A percentile compares a stretch with the other conserved stretches of the same genome.
Evolutionary conservation across 2,329 filamentous ascomycete genomes (phyloP).

Genomic region (Aspergillus fischeri): DNA sequence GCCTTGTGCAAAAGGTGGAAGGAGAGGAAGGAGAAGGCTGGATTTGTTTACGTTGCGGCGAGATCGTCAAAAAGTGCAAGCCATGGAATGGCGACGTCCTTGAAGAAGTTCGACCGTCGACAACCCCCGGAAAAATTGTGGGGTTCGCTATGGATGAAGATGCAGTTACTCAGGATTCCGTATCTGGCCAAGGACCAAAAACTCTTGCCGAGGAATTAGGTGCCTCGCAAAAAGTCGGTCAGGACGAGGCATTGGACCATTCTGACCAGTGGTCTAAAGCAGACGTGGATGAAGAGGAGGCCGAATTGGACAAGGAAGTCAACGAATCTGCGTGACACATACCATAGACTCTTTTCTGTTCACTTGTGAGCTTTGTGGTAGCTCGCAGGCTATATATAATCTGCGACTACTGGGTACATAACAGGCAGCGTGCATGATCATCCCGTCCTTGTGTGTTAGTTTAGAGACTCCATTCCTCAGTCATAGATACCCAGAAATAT

Average conservation of each 20-base stretch:
- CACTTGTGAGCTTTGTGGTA: neutral
- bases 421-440: neutral
- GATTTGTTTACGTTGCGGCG: conserved; percentile 84
- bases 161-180: conserved; percentile 9
- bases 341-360: neutral
- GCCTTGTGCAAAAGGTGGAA: conserved; percentile 83
- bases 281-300: conserved; percentile 21
- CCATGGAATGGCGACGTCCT: conserved; percentile 91
- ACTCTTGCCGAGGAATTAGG: conserved; percentile 13
- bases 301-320: conserved; percentile 1
- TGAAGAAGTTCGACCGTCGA: conserved; percentile 33
- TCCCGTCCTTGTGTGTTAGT: neutral
- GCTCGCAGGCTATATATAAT: neutral
- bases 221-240: conserved; percentile 24
- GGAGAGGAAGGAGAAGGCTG: conserved; percentile 92
- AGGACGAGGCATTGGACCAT: conserved; percentile 32
- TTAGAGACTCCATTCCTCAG: neutral
- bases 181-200: conserved; percentile 5
- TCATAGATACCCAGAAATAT: neutral
- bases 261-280: conserved; percentile 37
- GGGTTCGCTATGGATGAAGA: conserved; percentile 36
- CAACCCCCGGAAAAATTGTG: conserved; percentile 38
- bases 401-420: neutral
- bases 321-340: neutral
- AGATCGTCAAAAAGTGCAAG: conserved; percentile 75